Conservation (phyloP, 805 yeast species). For the Saturnispora gosingensis region DNA sequence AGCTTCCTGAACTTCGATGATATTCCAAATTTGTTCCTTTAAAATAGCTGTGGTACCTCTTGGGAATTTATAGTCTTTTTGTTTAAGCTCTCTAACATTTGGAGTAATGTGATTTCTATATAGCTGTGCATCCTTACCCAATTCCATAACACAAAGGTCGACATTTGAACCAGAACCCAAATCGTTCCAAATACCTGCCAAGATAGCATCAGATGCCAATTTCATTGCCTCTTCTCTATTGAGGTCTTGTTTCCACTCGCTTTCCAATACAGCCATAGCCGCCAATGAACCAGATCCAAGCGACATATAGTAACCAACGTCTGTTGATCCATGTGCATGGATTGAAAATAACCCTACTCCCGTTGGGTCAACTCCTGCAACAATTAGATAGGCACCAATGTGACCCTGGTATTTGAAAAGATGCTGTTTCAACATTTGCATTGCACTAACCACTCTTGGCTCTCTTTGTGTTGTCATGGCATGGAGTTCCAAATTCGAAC, state of each 20-base stretch:
- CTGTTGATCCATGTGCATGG: conserved; percentile 98
- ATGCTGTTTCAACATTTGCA: conserved; percentile 91
- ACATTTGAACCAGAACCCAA: conserved; percentile 98
- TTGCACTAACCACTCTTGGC: conserved; percentile 89
- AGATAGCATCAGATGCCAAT: conserved; percentile 85
- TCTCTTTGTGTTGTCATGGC: conserved; percentile 66
- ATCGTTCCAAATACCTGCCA: conserved; percentile 98
- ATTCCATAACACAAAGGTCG: conserved; percentile 94
- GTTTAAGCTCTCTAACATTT: conserved; percentile 75
- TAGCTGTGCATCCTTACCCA: conserved; percentile 78
- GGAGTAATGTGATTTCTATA: conserved; percentile 86
- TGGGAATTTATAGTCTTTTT: conserved; percentile 72
- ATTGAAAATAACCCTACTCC: conserved; percentile 89
- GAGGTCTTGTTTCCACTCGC: conserved; percentile 73
- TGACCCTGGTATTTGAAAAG: conserved; percentile 96
- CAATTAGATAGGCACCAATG: conserved; percentile 92
- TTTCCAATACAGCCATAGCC: conserved; percentile 95
- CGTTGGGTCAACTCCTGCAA: conserved; percentile 96
- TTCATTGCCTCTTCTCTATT: conserved; percentile 85
- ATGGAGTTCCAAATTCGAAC: conserved; percentile 86
- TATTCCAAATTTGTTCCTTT: conserved; percentile 52
- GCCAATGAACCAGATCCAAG: conserved; percentile 96
- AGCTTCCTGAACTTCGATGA: conserved; percentile 60
- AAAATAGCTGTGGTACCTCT: conserved; percentile 92
- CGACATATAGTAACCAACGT: conserved; percentile 86